These are phyloP conservation scores for Gossypium anomalum DNA, from an alignment of 345 rosid species.

Conservation along the genomic window DNA sequence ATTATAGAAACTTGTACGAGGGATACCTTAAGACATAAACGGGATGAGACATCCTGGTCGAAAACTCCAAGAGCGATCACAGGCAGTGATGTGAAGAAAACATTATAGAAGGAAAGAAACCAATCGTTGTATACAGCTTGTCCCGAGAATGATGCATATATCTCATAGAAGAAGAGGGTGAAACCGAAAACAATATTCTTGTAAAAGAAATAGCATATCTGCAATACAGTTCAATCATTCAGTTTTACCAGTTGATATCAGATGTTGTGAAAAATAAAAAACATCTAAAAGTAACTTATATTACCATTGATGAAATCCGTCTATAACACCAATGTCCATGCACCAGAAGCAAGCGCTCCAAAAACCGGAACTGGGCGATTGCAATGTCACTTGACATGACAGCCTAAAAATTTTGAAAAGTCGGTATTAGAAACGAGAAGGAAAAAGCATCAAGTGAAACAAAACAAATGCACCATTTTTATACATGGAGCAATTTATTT, in stretches of 20 bases:
- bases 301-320: conserved; percentile 91
- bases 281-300: background rate
- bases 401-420: conserved; percentile 45
- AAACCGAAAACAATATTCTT: conserved; percentile 93
- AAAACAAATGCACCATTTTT: background rate
- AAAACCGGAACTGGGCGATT: conserved; percentile 78
- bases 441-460: conserved; percentile 3
- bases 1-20: background rate
- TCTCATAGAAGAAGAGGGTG: conserved; percentile 82
- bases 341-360: conserved; percentile 87
- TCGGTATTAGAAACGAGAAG: background rate
- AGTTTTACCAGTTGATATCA: background rate
- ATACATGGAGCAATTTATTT: background rate
- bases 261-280: background rate
- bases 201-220: conserved; percentile 99
- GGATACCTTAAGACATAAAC: conserved; percentile 62
- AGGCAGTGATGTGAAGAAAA: conserved; percentile 96
- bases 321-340: conserved; percentile 99
- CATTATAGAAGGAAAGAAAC: conserved; percentile 76
- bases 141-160: conserved; percentile 82
- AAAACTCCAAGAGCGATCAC: conserved; percentile 92
- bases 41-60: conserved; percentile 84
- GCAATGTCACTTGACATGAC: conserved; percentile 98
- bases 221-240: conserved; percentile 19
- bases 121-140: conserved; percentile 88